phyloP scores from a whole-genome alignment of 805 yeast species.

The Starmerella floricola region DNA sequence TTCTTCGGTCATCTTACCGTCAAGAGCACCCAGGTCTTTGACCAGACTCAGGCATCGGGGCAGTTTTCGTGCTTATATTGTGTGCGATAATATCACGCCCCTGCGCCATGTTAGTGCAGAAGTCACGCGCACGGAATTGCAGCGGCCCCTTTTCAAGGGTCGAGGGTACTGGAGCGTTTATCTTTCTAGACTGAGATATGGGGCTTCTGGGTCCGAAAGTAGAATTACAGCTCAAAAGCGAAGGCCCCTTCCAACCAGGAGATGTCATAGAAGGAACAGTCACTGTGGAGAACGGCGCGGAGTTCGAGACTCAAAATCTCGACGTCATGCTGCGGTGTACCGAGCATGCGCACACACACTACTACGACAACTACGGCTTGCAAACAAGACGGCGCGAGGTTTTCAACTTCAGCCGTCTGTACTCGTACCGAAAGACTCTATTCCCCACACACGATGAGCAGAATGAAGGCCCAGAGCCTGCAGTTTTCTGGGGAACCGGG shows the following conservation, averaged over 20 bases:
- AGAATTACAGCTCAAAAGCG: not conserved
- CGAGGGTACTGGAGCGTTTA: not conserved
- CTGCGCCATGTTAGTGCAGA: too few relatives aligned
- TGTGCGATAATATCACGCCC: too few relatives aligned
- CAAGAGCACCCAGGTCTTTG: too few relatives aligned
- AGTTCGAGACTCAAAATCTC: not conserved
- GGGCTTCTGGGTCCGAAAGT: conserved; percentile 1
- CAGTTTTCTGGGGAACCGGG: not conserved
- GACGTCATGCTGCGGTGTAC: not conserved
- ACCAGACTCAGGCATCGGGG: too few relatives aligned
- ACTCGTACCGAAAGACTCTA: not conserved
- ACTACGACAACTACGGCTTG: not conserved
- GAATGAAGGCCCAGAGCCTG: not conserved
- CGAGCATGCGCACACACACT: not conserved
- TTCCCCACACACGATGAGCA: not conserved
- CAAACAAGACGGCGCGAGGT: not conserved
- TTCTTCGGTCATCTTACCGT: too few relatives aligned
- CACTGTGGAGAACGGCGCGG: not conserved
- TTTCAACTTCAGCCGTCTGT: not conserved
- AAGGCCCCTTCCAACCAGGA: not conserved
- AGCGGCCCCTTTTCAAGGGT: not conserved
- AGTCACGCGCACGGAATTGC: too few relatives aligned
- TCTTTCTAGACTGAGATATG: too few relatives aligned
- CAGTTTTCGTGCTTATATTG: too few relatives aligned
- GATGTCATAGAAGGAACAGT: not conserved